These are phyloP conservation scores for Colletotrichum musae DNA, from an alignment of 2,329 filamentous ascomycete genomes.

Conservation along the genomic window DNA sequence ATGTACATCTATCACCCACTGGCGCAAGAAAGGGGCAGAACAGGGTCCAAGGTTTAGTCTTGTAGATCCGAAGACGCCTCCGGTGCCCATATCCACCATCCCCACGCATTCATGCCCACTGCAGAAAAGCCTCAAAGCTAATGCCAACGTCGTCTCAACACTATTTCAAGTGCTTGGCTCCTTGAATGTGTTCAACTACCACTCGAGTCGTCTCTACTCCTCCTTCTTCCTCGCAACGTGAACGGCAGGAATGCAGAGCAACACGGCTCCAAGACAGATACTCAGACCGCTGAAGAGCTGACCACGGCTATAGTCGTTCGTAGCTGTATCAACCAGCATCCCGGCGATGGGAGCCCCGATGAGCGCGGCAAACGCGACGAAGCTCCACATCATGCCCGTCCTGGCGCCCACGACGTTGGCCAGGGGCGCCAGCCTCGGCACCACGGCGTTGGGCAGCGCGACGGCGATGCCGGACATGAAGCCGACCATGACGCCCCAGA, in stretches of 20 bases:
- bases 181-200: no score
- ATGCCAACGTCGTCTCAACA: no score
- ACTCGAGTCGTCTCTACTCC: background rate
- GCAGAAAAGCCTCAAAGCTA: no score
- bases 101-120: no score
- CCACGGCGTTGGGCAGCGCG: constrained; percentile 21
- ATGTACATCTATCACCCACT: no score
- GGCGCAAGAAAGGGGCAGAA: no score
- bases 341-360: constrained; percentile 25
- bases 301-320: background rate
- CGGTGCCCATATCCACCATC: no score
- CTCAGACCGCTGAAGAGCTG: constrained; percentile 1
- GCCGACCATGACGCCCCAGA: constrained; percentile 20
- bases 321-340: background rate
- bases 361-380: constrained; percentile 16
- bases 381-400: constrained; percentile 23
- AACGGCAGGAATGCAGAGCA: constrained; percentile 1
- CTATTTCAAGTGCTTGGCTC: no score
- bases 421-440: constrained; percentile 5
- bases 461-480: constrained; percentile 25
- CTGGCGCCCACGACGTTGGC: constrained; percentile 16
- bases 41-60: no score
- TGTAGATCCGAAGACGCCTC: no score
- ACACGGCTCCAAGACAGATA: background rate
- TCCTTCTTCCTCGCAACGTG: background rate